Evolutionary conservation across 306 rosid species (phyloP).

Genomic region (Casuarina glauca): DNA sequence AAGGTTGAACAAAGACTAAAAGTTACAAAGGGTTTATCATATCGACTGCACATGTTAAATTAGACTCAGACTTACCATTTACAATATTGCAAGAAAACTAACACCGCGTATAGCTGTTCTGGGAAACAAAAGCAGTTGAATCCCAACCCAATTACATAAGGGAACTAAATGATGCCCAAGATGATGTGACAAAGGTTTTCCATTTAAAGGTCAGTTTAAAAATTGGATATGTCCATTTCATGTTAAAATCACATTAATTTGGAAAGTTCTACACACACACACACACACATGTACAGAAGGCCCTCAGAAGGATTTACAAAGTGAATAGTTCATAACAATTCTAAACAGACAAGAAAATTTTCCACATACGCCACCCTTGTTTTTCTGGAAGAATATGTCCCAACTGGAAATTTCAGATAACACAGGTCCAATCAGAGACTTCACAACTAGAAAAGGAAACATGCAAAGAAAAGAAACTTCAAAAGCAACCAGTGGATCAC

Average conservation of each 20-base stretch:
- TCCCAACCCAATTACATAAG: neutral
- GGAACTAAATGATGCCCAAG: neutral
- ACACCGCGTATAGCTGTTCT: neutral
- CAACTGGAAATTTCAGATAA: neutral
- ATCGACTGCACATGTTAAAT: neutral
- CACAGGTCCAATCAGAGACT: neutral
- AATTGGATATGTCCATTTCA: neutral
- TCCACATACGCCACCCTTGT: neutral
- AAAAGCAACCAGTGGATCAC: slow-evolving; percentile 3
- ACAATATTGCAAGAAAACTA: neutral
- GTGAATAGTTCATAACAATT: neutral
- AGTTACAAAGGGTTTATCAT: neutral
- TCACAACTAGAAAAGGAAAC: slow-evolving; percentile 4
- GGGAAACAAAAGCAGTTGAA: neutral
- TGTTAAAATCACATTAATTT: neutral
- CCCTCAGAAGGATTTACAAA: neutral
- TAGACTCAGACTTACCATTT: neutral
- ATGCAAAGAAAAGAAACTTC: neutral
- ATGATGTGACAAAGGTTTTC: neutral
- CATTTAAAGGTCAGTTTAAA: neutral
- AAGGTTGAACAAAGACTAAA: neutral
- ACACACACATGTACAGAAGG: neutral
- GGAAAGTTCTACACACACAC: neutral
- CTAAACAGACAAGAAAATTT: neutral
- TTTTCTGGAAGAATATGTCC: neutral